Base-by-base conservation (phyloP, 2,329 filamentous ascomycete genomes). In the Metarhizium album region DNA sequence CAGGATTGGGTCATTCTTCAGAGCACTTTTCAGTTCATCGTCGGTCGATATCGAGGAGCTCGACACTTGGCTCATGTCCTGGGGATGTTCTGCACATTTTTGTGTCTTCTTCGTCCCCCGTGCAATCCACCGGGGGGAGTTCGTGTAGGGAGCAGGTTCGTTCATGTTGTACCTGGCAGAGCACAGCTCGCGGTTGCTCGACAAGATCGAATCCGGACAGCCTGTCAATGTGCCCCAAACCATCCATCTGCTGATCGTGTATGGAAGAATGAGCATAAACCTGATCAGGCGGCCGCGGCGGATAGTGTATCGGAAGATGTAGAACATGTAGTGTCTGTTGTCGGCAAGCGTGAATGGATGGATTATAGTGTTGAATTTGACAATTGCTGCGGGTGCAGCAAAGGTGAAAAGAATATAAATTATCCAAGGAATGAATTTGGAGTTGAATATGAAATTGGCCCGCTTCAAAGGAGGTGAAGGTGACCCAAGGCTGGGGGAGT, bases 281-380 rank as follows among this genome's bases (percentile, higher is more conserved):
- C 83, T 83, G 48, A 88, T 68, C 18, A 72, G 67, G 1, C 74
- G 71, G 42, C 87, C 79, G 5, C 75, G 76, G 2, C 86, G 78
- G 37, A 97, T 83, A 5, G 86, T 83, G 60, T 90, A 82, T 1
- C 90, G 83, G 73, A 98, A 98, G 53, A 95, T 74, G 70, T 98
- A 98, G 67, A 98, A 98, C 65, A 95, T 85, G 71, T 95, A 98
- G 66, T 98, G 93, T 2, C 93, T 78, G 67, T 98, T 98, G 67
- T 98, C 93, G 33, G 93, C 93, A 1, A 97, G 78, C 0, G 90
- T 95, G 64, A 97, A 98, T 0, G 93, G 91, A 62, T 98, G 93
- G 42, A 97, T 80, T 55, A 95, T 85, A 33, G 93, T 98, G 74
- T 96, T 97, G 74, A 79, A 85, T 55, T 80, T 79, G 23, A 96